A percentile compares a stretch with the other conserved stretches of the same genome.
These are phyloP conservation scores for Candida ortonii DNA, from an alignment of 805 yeast genomes.

Conservation along the genomic window DNA sequence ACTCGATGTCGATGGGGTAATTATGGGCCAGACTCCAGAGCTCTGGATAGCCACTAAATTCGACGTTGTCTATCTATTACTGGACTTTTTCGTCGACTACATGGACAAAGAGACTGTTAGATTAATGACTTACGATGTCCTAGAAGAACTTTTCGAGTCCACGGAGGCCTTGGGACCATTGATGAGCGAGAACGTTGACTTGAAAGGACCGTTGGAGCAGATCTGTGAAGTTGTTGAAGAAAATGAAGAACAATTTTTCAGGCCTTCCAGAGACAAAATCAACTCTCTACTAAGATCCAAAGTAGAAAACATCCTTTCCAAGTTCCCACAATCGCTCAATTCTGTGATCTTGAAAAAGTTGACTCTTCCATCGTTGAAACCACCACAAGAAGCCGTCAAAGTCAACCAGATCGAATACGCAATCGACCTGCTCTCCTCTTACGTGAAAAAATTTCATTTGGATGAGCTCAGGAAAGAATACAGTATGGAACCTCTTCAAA, in stretches of 20 bases:
- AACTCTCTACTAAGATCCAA: slow-evolving; percentile 37
- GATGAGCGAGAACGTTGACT: slow-evolving; percentile 26
- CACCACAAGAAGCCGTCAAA: slow-evolving; percentile 35
- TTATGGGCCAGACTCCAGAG: slow-evolving; percentile 39
- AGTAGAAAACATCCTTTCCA: slow-evolving; percentile 32
- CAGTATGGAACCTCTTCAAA: slow-evolving; percentile 20
- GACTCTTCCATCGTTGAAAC: slow-evolving; percentile 29
- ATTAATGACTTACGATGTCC: slow-evolving; percentile 42
- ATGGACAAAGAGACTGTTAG: slow-evolving; percentile 30
- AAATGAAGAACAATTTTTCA: slow-evolving; percentile 44
- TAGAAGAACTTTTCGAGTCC: slow-evolving; percentile 33
- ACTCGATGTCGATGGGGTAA: slow-evolving; percentile 30
- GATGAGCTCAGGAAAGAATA: slow-evolving; percentile 20
- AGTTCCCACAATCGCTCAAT: slow-evolving; percentile 37
- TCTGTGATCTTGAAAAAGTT: slow-evolving; percentile 10
- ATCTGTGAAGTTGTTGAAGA: slow-evolving; percentile 42
- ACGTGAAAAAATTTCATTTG: slow-evolving; percentile 34
- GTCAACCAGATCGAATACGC: slow-evolving; percentile 40
- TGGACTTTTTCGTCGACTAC: slow-evolving; percentile 33
- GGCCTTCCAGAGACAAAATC: slow-evolving; percentile 40
- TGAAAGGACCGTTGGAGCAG: slow-evolving; percentile 27
- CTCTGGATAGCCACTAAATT: slow-evolving; percentile 40
- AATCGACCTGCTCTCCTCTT: slow-evolving; percentile 47
- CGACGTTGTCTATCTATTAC: slow-evolving; percentile 39
- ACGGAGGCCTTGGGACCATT: slow-evolving; percentile 18